Evolutionary conservation across 768 basidiomycete genomes (phyloP), one percentile per base, ranked within the genome.

Genomic region (Suillus plorans): DNA sequence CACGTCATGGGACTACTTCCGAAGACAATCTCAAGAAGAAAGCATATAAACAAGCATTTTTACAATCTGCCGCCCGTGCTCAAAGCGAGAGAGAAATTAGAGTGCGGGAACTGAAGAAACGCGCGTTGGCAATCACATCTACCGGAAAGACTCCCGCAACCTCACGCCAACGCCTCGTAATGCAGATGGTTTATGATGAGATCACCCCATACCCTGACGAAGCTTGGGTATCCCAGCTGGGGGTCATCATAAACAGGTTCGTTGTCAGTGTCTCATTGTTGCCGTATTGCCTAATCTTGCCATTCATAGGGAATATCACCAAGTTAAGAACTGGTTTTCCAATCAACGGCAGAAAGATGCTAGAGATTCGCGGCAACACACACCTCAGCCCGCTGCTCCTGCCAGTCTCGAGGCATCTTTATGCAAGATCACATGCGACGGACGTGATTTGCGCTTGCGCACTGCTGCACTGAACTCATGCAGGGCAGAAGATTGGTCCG

Each of bases 301-400:
- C 28, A 2, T 57, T 41, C 41, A 57, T 71, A 86, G 85, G 67
- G 81, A 85, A 57, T 85, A 84, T 69, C 83, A 82, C 69, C 86
- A 87, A 73, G 82, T 88, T 62, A 86, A 85, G 75, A 87, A 87
- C 67, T 88, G 87, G 86, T 89, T 89, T 65, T 86, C 85, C 5
- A 89, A 89, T 73, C 82, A 86, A 74, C 81, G 87, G 50, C 87
- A 82, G 64, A 79, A 82, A 67, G 79, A 80, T 63, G 74, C 80
- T 39, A 76, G 75, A 13, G 75, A 76, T 63, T 76, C 75, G 0
- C 76, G 75, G 20, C 67, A 66, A 13, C 76, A 78, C 53, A 76
- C 75, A 10, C 76, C 75, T 37, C 75, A 76, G 36, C 73, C 73
- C 63, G 68, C 75, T n/a, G 61, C 69, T 47, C 63, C 76, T 72